Evolutionary conservation across 2,329 filamentous ascomycete species (phyloP).

Genomic region (Apiospora marii): DNA sequence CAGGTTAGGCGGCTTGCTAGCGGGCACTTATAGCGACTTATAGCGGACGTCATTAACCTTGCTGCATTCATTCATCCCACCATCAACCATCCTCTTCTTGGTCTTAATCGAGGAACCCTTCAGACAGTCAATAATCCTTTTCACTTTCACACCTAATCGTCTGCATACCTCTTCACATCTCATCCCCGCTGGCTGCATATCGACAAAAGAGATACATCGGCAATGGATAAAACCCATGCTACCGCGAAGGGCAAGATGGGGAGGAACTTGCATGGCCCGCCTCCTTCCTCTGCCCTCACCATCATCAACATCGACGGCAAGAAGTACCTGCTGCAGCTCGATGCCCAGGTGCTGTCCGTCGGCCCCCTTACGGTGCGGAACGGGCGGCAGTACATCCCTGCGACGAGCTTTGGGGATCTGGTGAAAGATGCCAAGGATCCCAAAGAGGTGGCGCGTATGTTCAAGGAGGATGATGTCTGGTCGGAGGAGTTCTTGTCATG

Average conservation of each 20-base stretch:
- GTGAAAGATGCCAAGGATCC: neutral
- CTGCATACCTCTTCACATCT: no score
- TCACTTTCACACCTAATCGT: neutral
- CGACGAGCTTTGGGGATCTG: neutral
- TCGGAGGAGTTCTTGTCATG: neutral
- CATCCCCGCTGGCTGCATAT: no score
- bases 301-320: neutral
- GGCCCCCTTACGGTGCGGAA: neutral
- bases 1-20: no score
- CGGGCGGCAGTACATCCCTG: neutral
- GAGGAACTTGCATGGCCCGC: no score
- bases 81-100: neutral
- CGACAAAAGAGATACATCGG: no score
- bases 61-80: neutral
- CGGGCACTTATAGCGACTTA: no score
- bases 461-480: neutral
- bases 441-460: neutral
- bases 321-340: conserved; percentile 2
- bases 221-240: no score
- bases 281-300: neutral
- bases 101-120: no score
- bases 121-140: no score
- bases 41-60: neutral
- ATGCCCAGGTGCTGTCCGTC: neutral
- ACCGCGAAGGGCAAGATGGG: no score